Conservation (phyloP, 495 filamentous ascomycete genomes). For the Talaromyces adpressus region DNA sequence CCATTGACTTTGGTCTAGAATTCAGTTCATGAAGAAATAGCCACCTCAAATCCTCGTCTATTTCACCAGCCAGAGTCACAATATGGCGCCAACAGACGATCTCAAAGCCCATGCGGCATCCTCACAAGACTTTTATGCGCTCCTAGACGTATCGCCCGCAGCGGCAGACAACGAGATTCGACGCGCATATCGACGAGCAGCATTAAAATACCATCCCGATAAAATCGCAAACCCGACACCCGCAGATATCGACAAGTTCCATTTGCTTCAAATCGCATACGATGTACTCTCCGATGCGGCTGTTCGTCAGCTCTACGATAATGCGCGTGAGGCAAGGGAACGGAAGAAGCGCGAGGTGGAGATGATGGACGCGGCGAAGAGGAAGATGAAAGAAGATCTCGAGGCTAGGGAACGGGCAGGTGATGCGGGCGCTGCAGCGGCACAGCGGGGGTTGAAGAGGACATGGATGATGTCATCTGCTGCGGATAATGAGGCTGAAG, state of each 20-base stretch:
- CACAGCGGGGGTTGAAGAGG: constrained; percentile 36
- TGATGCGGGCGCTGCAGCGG: constrained; percentile 15
- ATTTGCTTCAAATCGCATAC: constrained; percentile 64
- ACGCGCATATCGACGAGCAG: constrained; percentile 79
- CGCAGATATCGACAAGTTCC: constrained; percentile 62
- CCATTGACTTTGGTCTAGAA: background rate
- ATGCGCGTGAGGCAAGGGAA: constrained; percentile 53
- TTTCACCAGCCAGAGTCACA: background rate
- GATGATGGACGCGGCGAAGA: constrained; percentile 56
- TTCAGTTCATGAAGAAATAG: background rate
- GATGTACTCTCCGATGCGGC: constrained; percentile 62
- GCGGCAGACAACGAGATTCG: constrained; percentile 69
- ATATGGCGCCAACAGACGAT: constrained; percentile 40
- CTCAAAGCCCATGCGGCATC: constrained; percentile 50
- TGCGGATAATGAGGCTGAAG: constrained; percentile 48
- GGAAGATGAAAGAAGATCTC: constrained; percentile 71
- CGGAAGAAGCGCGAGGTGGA: constrained; percentile 58
- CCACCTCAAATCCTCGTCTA: background rate
- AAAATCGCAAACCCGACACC: constrained; percentile 53
- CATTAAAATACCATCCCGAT: constrained; percentile 88
- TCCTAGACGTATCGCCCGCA: constrained; percentile 61
- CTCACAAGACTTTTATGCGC: constrained; percentile 74
- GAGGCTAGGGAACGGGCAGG: constrained; percentile 53
- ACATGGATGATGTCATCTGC: constrained; percentile 31
- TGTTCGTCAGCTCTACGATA: constrained; percentile 60